Conservation (phyloP, 2,329 filamentous ascomycete genomes). For the Stachybotrys chlorohalonatus region DNA sequence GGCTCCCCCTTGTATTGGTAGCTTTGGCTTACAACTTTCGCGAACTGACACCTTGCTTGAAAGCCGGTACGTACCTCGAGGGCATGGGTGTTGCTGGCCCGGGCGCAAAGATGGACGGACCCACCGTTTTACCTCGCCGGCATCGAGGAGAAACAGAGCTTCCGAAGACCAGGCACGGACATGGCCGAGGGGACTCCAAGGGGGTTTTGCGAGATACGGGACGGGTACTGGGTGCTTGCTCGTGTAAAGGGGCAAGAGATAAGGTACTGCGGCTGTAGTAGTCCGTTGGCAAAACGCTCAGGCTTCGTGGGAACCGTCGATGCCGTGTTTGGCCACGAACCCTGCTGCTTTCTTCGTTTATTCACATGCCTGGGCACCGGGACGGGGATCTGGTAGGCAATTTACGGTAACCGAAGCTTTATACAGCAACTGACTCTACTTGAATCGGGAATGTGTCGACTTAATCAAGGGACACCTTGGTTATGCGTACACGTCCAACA, state of each 20-base stretch:
- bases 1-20: background rate
- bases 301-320: no score
- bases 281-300: background rate
- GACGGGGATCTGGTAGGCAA: no score
- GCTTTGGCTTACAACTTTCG: conserved; percentile 1
- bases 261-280: background rate
- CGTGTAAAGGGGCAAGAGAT: background rate
- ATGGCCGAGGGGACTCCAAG: background rate
- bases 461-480: no score
- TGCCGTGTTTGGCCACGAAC: no score
- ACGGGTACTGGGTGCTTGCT: background rate
- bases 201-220: background rate
- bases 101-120: background rate
- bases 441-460: no score
- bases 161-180: background rate
- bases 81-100: no score
- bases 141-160: background rate
- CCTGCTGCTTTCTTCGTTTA: no score
- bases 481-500: no score
- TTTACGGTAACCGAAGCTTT: no score
- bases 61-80: background rate
- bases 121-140: background rate
- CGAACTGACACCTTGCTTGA: conserved; percentile 6
- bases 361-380: no score
- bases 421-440: no score